Percentiles rank a stretch among this genome's conserved stretches.
Evolutionary conservation across 73 alveolate genomes (phyloP).

Genomic region (Paramecium pentaurelia): DNA sequence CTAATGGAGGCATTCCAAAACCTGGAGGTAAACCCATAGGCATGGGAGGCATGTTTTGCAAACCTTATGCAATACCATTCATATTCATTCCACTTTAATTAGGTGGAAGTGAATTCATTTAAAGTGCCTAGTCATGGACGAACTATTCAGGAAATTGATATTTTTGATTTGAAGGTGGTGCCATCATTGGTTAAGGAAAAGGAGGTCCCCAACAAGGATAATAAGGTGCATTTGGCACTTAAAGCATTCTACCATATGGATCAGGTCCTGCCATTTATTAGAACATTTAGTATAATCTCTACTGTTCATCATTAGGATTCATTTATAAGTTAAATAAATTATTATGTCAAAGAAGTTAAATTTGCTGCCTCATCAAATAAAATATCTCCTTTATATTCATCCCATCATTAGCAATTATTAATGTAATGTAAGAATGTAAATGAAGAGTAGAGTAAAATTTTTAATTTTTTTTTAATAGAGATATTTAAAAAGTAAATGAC

Average conservation of each 20-base stretch:
- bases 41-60: background rate
- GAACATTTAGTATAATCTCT: conserved; percentile 8
- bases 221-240: background rate
- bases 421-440: background rate
- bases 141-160: background rate
- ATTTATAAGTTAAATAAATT: background rate
- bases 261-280: conserved; percentile 34
- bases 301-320: conserved; percentile 47
- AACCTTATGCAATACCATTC: background rate
- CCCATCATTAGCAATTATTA: background rate
- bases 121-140: background rate
- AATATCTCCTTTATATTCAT: background rate
- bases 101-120: background rate
- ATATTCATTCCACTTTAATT: background rate
- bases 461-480: background rate
- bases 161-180: background rate
- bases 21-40: background rate
- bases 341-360: background rate
- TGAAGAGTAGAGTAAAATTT: background rate
- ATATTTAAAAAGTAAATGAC: background rate
- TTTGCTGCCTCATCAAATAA: background rate
- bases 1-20: background rate
- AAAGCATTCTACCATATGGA: background rate
- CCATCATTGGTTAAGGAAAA: conserved; percentile 9
- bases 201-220: conserved; percentile 44